Conservation (phyloP, 768 basidiomycete species). For the Kwoniella dendrophila region DNA sequence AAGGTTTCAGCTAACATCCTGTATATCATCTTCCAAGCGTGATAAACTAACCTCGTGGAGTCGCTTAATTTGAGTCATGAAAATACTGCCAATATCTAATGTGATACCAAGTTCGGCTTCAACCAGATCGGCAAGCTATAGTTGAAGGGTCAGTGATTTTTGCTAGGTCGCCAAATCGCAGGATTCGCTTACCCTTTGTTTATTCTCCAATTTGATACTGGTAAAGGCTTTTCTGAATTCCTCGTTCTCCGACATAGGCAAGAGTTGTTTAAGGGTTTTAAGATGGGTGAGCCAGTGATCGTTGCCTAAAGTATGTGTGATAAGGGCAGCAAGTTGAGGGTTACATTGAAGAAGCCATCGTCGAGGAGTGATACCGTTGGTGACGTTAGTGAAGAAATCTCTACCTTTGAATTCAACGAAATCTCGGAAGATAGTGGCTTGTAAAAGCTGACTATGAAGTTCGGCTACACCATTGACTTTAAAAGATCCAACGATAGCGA, state of each 20-base stretch:
- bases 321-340: conserved; percentile 78
- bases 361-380: conserved; percentile 91
- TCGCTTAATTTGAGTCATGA: conserved; percentile 64
- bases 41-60: conserved; percentile 79
- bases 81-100: conserved; percentile 51
- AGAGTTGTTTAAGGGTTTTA: conserved; percentile 72
- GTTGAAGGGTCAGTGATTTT: not conserved
- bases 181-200: conserved; percentile 75
- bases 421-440: conserved; percentile 65
- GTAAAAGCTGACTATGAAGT: conserved; percentile 87
- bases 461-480: conserved; percentile 87
- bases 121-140: conserved; percentile 46
- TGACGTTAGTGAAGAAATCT: conserved; percentile 69
- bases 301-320: conserved; percentile 78
- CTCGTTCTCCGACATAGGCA: conserved; percentile 71
- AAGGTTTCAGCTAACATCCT: conserved; percentile 2
- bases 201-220: conserved; percentile 84
- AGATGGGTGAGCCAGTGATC: conserved; percentile 77
- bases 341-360: conserved; percentile 69
- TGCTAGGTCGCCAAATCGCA: conserved; percentile 63
- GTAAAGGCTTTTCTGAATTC: conserved; percentile 79
- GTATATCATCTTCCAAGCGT: not conserved
- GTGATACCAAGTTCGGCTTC: conserved; percentile 50
- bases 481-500: conserved; percentile 75
- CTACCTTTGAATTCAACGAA: conserved; percentile 90